Conservation (phyloP, 2,329 filamentous ascomycete genomes). For the Botrytis porri region DNA sequence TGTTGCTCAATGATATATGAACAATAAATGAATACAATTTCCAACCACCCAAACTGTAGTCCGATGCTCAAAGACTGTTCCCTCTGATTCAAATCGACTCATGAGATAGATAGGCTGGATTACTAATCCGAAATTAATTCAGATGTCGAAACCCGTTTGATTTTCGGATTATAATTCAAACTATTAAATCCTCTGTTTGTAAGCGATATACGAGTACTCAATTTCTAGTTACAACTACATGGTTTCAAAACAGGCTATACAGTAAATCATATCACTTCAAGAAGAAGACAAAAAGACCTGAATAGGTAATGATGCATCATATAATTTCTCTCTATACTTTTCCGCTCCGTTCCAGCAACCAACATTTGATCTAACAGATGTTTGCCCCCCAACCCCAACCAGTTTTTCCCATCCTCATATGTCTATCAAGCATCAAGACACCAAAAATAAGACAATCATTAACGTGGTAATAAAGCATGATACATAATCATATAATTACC, state of each 20-base stretch:
- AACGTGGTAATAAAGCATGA: neutral
- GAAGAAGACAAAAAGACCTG: neutral
- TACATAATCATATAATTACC: neutral
- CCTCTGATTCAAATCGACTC: too few relatives aligned
- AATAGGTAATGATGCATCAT: neutral
- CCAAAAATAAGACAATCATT: conserved; percentile 3
- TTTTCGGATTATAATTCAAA: neutral
- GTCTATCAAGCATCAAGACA: neutral
- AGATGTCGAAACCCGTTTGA: neutral
- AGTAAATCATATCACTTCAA: neutral
- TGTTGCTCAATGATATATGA: neutral
- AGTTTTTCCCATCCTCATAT: neutral
- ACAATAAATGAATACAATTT: neutral
- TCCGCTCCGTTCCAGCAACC: neutral
- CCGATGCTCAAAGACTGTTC: neutral
- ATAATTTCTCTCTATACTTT: neutral
- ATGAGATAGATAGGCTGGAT: neutral
- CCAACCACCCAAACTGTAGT: neutral
- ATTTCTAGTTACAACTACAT: neutral
- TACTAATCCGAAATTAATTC: neutral
- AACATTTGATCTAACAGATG: neutral
- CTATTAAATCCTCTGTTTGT: neutral
- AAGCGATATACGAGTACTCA: neutral
- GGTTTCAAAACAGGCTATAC: neutral
- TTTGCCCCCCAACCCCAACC: too few relatives aligned